A percentile compares a stretch with the other conserved stretches of the same genome.
phyloP scores from a whole-genome alignment of 177 flowering plant species.

The Telopea speciosissima region DNA sequence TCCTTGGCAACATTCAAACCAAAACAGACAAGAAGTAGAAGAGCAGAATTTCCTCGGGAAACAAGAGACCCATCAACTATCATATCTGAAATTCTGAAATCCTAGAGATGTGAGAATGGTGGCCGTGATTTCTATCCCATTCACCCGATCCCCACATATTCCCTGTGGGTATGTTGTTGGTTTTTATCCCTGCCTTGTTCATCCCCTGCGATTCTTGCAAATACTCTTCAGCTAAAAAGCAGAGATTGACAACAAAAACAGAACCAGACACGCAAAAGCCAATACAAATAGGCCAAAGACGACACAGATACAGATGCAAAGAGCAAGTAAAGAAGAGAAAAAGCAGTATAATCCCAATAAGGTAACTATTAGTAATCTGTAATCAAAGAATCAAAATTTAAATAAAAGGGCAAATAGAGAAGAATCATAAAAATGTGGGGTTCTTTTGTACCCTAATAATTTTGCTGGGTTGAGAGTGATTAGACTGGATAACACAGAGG shows the following conservation, averaged over 20 bases:
- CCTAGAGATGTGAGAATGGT: slow-evolving; percentile 19
- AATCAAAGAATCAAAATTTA: background rate
- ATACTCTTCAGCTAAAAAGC: slow-evolving; percentile 4
- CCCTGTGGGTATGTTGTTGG: slow-evolving; percentile 19
- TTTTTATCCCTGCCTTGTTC: slow-evolving; percentile 13
- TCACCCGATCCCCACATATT: slow-evolving; percentile 21
- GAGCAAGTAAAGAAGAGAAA: background rate
- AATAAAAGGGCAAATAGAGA: background rate
- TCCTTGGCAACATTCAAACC: slow-evolving; percentile 9
- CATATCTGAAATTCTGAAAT: slow-evolving; percentile 17
- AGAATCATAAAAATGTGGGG: background rate
- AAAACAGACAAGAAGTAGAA: slow-evolving; percentile 6
- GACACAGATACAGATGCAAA: slow-evolving; percentile 12
- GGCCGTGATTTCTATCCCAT: slow-evolving; percentile 3
- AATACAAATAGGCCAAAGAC: slow-evolving; percentile 16
- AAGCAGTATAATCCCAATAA: too few relatives aligned
- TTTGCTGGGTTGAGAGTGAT: slow-evolving; percentile 18
- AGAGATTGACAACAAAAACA: slow-evolving; percentile 1
- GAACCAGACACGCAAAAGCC: slow-evolving; percentile 18
- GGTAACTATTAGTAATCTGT: too few relatives aligned
- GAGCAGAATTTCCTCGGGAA: slow-evolving; percentile 7
- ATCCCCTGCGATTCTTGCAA: slow-evolving; percentile 11
- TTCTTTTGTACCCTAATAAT: background rate
- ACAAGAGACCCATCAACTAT: slow-evolving; percentile 1
- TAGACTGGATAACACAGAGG: slow-evolving; percentile 18